Conservation (phyloP, 2,329 filamentous ascomycete genomes). For the Venturia effusa region DNA sequence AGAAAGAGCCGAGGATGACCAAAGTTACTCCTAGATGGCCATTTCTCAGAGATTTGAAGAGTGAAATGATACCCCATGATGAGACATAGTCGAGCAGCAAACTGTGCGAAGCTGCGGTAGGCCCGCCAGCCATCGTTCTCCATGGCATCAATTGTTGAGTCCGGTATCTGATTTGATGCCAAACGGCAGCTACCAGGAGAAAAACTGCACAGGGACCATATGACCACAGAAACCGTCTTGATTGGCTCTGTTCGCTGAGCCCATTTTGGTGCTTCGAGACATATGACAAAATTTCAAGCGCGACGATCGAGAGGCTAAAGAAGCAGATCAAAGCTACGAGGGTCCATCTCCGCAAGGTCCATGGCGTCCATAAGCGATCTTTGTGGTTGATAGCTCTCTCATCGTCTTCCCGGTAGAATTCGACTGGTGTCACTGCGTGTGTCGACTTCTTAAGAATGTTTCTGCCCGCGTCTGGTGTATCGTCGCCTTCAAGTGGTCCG, state of each 20-base stretch:
- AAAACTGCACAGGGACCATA: constrained; percentile 3
- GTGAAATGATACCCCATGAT: neutral
- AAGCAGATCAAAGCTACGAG: neutral
- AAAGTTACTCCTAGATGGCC: constrained; percentile 1
- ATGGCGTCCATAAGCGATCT: neutral
- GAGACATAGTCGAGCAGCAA: constrained; percentile 11
- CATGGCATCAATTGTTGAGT: constrained; percentile 11
- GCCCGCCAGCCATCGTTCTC: neutral
- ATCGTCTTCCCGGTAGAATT: neutral
- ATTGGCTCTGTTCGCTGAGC: neutral
- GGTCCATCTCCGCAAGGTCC: neutral
- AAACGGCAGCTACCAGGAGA: neutral
- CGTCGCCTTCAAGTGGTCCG: neutral
- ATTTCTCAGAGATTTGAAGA: neutral
- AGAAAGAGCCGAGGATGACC: neutral
- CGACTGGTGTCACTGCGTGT: neutral
- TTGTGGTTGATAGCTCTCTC: constrained; percentile 4
- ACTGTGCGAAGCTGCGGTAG: constrained; percentile 2
- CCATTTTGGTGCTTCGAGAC: neutral
- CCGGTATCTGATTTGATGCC: constrained; percentile 10
- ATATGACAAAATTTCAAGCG: neutral
- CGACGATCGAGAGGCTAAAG: neutral
- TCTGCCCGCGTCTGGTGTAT: neutral
- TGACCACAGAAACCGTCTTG: neutral
- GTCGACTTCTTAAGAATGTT: neutral